Evolutionary conservation across 192 early-diverging fungal species (phyloP).

Genomic region (Haplosporangium gracile): DNA sequence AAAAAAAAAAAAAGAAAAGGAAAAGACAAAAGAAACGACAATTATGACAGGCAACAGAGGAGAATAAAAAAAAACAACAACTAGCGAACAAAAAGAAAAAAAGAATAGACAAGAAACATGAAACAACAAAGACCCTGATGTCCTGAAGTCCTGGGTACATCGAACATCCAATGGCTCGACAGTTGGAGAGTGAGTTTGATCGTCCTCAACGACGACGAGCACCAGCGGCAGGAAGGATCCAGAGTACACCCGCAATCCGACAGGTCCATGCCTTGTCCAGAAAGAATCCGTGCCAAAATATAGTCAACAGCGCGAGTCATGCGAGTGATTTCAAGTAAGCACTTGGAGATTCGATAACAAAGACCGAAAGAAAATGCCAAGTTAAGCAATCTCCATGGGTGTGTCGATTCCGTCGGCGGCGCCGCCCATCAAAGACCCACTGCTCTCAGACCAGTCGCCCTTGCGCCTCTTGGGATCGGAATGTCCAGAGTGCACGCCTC

Average conservation of each 20-base stretch:
- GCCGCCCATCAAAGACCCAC: background rate
- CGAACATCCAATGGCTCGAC: background rate
- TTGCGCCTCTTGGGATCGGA: constrained; percentile 28
- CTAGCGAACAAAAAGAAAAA: background rate
- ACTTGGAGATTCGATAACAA: background rate
- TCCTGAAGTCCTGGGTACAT: background rate
- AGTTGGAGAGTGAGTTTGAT: too few relatives aligned
- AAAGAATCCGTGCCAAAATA: too few relatives aligned
- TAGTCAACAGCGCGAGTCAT: too few relatives aligned
- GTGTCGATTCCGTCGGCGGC: constrained; percentile 16
- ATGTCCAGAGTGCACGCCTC: background rate
- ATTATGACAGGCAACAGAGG: background rate
- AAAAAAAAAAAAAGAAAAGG: constrained; percentile 12
- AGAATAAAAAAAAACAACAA: background rate
- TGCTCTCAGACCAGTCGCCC: constrained; percentile 26
- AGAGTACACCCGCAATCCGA: background rate
- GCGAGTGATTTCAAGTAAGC: too few relatives aligned
- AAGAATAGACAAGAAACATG: background rate
- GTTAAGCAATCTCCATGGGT: constrained; percentile 40
- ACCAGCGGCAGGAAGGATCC: background rate
- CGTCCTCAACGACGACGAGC: background rate
- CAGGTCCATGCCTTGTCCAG: too few relatives aligned
- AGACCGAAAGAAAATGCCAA: background rate
- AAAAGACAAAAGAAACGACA: constrained; percentile 4
- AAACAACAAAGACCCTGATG: background rate